These are phyloP conservation scores for Geranium rotundifolium DNA, from an alignment of 345 rosid species.

Conservation along the genomic window DNA sequence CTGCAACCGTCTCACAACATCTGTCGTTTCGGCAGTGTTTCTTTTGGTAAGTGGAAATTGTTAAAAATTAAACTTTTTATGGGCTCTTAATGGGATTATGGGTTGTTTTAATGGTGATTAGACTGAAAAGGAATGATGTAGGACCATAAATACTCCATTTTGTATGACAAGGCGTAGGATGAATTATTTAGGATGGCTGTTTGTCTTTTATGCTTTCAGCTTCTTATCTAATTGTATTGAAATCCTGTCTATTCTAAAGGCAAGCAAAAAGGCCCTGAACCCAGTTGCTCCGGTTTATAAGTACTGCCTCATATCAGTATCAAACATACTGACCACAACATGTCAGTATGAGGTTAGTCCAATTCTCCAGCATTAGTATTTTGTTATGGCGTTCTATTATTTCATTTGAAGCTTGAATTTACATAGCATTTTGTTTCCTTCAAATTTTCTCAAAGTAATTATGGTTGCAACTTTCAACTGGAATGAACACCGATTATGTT, in stretches of 20 bases:
- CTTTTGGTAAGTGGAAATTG: constrained; percentile 39
- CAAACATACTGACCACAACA: constrained; percentile 82
- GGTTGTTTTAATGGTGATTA: background rate
- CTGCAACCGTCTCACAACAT: constrained; percentile 81
- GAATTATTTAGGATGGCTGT: background rate
- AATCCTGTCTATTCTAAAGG: constrained; percentile 28
- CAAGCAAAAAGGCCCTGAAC: constrained; percentile 66
- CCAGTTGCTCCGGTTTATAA: constrained; percentile 91
- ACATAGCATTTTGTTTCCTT: background rate
- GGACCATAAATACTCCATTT: background rate
- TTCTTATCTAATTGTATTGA: background rate
- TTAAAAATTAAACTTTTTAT: too few species aligned
- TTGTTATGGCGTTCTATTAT: background rate
- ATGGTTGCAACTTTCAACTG: background rate
- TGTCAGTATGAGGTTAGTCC: constrained; percentile 83
- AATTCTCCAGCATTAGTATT: background rate
- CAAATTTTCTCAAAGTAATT: too few species aligned
- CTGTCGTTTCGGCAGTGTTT: constrained; percentile 74
- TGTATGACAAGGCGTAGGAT: background rate
- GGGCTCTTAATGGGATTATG: background rate
- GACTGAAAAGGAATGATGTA: background rate
- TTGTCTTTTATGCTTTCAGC: background rate
- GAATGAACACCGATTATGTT: background rate
- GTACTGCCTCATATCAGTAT: constrained; percentile 61
- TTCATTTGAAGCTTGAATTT: background rate